Base-by-base conservation (phyloP, 768 basidiomycete species). In the Naematelia encephala region DNA sequence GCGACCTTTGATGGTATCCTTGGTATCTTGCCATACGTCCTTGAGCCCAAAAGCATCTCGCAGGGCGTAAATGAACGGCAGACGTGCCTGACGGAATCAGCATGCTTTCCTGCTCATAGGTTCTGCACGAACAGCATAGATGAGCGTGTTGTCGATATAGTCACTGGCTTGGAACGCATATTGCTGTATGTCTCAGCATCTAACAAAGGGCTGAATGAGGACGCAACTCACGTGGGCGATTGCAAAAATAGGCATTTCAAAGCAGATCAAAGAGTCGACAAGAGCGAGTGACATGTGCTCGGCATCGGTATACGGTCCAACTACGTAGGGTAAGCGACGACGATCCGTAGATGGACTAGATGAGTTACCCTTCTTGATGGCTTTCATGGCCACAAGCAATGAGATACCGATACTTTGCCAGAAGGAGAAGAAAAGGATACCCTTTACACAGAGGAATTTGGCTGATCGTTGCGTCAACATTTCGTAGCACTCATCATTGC, bases 361-460 rank as follows among this genome's bases (percentile, higher is more conserved):
- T 51, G 25, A 51, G 77, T 56, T 21, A 79, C 79, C 83, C 51
- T 82, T 82, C 30, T 80, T 85, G 74, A 98, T 89, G 51, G 81
- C 82, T 8, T 86, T 83, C 0, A 87, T 81, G 1, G 91, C 88
- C 48, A 93, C 94, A n/a, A 97, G 82, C 68, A 89, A 83, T 27
- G 91, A 92, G 51, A 99, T 84, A 47, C 71, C 84, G 51, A 94
- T 83, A 21, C 88, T 85, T 75, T 99, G 96, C 96, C 96, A 99
- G 80, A 99, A 99, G 1, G 90, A 92, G 78, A 96, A 94, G 82
- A 97, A 97, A 21, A 99, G 82, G 66, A 99, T 91, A 46, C 94
- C 94, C 75, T 99, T 99, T 66, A 99, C 92, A 74, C 92, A 99
- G 25, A 98, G 85, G 78, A 99, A 99, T 77, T 99, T 99, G 2